Evolutionary conservation across 495 filamentous ascomycete genomes (phyloP), one percentile per base, ranked within the genome.

Genomic region (Evansstolkia leycettana): DNA sequence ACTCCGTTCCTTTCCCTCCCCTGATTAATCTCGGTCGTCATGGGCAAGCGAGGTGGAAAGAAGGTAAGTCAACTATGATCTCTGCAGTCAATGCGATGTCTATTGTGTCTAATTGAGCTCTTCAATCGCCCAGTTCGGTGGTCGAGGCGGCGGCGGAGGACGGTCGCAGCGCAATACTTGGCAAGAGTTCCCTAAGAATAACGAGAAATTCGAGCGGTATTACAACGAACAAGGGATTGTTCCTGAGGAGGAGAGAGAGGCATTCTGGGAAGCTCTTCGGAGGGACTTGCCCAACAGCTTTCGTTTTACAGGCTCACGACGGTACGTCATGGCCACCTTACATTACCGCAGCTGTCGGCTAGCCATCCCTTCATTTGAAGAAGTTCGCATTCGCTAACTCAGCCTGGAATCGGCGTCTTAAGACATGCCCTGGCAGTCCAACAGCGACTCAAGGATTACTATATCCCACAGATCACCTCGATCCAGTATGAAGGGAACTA

Each of bases 221-320:
- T 98, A 98, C 64, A 80, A 92, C 55, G 55, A 64, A 36, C 69
- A 84, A 11, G 69, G 79, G 0, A 66, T 87, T 19, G 55, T 95
- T 3, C 63, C 73, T 8, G 80, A 84, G 23, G 71, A 75, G 12
- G 88, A 95, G 58, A 67, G 64, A 37, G 64, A 73, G 15, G 67
- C 72, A 2, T 96, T 96, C 60, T 98, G 90, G 90, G 61, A 65
- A 5, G 67, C 82, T 4, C 58, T 96, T 45, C 70, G 74, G 38
- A 67, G 77, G 43, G 88, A 94, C 47, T 67, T 98, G 1, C 90
- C 90, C 30, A 95, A 90, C 61, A 92, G 84, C 57, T 98, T 95
- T 68, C 73, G 92, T 24, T 98, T 98, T 58, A 84, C 86, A 33
- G 89, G 90, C 5, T 93, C 85, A 2, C 86, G 84, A 67, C 80